phyloP scores from a whole-genome alignment of 352 stramenopile species.

The Globisporangium splendens region DNA sequence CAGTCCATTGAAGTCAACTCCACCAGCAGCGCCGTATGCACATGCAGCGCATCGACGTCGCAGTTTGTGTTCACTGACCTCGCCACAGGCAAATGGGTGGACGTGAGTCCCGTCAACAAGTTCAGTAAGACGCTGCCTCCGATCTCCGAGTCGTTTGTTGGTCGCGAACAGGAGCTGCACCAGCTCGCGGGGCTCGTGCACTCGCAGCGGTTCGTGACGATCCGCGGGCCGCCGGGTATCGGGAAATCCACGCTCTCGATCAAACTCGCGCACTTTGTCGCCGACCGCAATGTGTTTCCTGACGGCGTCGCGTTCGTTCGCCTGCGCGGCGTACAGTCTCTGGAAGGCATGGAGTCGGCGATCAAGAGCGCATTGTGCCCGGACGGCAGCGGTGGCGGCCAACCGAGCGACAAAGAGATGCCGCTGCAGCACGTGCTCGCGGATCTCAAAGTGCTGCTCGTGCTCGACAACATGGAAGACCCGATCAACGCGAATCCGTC shows the following conservation, averaged over 20 bases:
- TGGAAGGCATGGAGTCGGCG: constrained; percentile 70
- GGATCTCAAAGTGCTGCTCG: constrained; percentile 57
- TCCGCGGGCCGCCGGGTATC: constrained; percentile 71
- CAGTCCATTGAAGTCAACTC: constrained; percentile 56
- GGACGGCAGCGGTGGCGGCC: constrained; percentile 27
- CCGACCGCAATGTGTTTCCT: constrained; percentile 65
- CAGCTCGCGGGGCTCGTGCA: constrained; percentile 58
- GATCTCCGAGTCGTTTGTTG: constrained; percentile 67
- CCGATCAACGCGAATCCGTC: constrained; percentile 64
- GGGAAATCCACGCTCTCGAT: constrained; percentile 77
- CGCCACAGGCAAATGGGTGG: constrained; percentile 68
- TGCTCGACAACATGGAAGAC: constrained; percentile 85
- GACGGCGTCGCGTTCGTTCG: constrained; percentile 77
- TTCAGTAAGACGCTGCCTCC: constrained; percentile 65
- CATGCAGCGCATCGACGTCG: constrained; percentile 41
- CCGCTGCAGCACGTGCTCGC: constrained; percentile 50
- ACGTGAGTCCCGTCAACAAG: constrained; percentile 67
- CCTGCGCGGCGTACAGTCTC: constrained; percentile 56
- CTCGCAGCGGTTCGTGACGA: constrained; percentile 58
- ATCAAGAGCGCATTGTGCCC: constrained; percentile 68
- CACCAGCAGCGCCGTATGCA: constrained; percentile 31
- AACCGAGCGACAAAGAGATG: constrained; percentile 49
- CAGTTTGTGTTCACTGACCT: constrained; percentile 75
- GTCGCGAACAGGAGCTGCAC: constrained; percentile 71
- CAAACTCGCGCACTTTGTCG: constrained; percentile 67